Evolutionary conservation across 2,329 filamentous ascomycete genomes (phyloP), one percentile per base, ranked within the genome.

Genomic region (Claviceps purpurea): DNA sequence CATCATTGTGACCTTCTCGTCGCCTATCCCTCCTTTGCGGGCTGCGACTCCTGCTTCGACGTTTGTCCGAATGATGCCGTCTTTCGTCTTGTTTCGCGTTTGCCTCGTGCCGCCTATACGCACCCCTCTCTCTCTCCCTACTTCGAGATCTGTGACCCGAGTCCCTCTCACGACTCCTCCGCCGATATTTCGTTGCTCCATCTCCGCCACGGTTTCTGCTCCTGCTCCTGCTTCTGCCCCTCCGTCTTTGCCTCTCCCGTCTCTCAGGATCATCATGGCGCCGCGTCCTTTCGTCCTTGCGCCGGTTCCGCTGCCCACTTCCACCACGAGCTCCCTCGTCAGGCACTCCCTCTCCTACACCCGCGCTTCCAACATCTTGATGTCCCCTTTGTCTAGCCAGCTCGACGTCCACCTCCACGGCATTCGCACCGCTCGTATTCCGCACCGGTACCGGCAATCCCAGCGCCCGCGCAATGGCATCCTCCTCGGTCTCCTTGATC

Each of bases 401-500:
- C 42, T 81, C 84, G 11, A 11, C 30, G 30, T 34, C 20, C 41
- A 43, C 11, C 20, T 43, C 41, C 10, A 95, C 67, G 0, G 86
- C 79, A 64, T 93, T 94, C 2, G 77, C 76, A 4, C 76, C 78
- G 1, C 76, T 78, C 0, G 73, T 71, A 48, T 79, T 77, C 50
- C 79, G 74, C 6, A 75, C 70, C 1, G 84, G 78, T 1, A 85
- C 75, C 0, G 88, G 89, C 34, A 96, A 70, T 0, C 93, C 93
- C 51, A 98, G 71, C 0, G 90, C 90, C 45, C 74, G 77, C 3
- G 89, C 83, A 64, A 97, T 84, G 1, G 90, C 93, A 65, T 96
- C 91, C 64, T 95, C 87, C 62, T 98, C 93, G 0, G 86, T 88
- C 66, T 95, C 87, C 63, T 95, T 96, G 64, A 96, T 77, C 59